phyloP scores from a whole-genome alignment of 768 basidiomycete genomes.

The Hygrocybe coccinea region DNA sequence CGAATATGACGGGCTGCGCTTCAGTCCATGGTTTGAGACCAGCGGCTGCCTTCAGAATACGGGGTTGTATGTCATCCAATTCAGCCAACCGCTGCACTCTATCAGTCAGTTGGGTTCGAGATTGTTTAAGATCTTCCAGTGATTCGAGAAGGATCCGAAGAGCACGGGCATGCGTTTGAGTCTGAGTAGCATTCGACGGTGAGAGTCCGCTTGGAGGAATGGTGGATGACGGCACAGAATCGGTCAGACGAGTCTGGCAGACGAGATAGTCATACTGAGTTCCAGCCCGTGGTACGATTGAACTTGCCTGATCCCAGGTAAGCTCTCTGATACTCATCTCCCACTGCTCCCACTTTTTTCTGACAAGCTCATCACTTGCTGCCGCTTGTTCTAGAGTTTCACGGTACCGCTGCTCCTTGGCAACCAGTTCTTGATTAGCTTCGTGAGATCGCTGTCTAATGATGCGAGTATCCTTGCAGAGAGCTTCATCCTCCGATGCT shows the following conservation, averaged over 20 bases:
- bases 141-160: conserved; percentile 73
- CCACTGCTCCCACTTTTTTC: conserved; percentile 88
- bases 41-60: conserved; percentile 61
- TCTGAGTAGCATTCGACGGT: conserved; percentile 42
- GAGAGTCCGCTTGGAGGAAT: conserved; percentile 25
- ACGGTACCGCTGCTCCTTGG: conserved; percentile 67
- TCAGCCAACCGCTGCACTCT: conserved; percentile 59
- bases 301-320: conserved; percentile 59
- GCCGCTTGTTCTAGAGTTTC: conserved; percentile 66
- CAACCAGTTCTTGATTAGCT: conserved; percentile 69
- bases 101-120: conserved; percentile 56
- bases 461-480: conserved; percentile 46
- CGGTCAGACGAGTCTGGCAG: conserved; percentile 58
- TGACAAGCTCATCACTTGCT: conserved; percentile 70
- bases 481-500: conserved; percentile 76
- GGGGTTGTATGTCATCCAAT: conserved; percentile 67
- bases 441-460: conserved; percentile 67
- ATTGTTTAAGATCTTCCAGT: conserved; percentile 64
- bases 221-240: conserved; percentile 64
- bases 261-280: neutral
- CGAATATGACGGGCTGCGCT: conserved; percentile 82
- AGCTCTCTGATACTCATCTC: conserved; percentile 65
- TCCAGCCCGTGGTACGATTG: neutral
- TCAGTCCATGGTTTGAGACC: conserved; percentile 63
- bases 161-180: conserved; percentile 59